A percentile compares a stretch with the other conserved stretches of the same genome.
phyloP scores from a whole-genome alignment of 441 rosid species.

The Daphne laureola region DNA sequence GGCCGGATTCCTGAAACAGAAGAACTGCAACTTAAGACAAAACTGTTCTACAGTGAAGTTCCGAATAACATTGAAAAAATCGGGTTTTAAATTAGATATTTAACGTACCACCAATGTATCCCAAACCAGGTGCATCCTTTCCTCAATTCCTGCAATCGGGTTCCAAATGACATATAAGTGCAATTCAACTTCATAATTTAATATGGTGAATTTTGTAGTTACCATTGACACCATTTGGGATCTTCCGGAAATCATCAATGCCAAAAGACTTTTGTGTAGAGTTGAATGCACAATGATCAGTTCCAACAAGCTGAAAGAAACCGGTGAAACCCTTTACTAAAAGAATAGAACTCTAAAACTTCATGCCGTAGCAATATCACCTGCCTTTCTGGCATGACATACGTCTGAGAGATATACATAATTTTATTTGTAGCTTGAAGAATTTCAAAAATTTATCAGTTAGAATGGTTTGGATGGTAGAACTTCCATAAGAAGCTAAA shows the following conservation, averaged over 20 bases:
- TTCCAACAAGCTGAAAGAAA: conserved; percentile 83
- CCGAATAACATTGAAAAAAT: too few relatives aligned
- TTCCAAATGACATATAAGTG: too few relatives aligned
- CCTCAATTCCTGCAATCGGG: conserved; percentile 97
- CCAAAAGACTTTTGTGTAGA: conserved; percentile 83
- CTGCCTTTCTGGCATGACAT: neutral
- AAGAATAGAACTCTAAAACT: conserved; percentile 1
- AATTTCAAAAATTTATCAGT: too few relatives aligned
- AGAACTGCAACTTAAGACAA: too few relatives aligned
- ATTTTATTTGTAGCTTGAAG: too few relatives aligned
- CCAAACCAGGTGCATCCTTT: conserved; percentile 98
- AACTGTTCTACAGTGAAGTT: too few relatives aligned
- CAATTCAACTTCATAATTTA: conserved; percentile 8
- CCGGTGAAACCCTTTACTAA: conserved; percentile 15
- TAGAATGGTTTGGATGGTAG: conserved; percentile 2
- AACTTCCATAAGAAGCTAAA: neutral
- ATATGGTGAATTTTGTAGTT: conserved; percentile 21
- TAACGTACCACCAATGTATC: conserved; percentile 91
- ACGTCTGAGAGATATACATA: neutral
- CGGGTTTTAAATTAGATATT: too few relatives aligned
- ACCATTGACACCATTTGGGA: conserved; percentile 95
- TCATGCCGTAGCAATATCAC: neutral
- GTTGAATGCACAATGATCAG: conserved; percentile 82
- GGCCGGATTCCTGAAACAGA: conserved; percentile 68
- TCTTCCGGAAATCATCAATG: conserved; percentile 82